A percentile compares a stretch with the other conserved stretches of the same genome.
These are phyloP conservation scores for Dendrobium nobile DNA, from an alignment of 106 monocot species.

Conservation along the genomic window DNA sequence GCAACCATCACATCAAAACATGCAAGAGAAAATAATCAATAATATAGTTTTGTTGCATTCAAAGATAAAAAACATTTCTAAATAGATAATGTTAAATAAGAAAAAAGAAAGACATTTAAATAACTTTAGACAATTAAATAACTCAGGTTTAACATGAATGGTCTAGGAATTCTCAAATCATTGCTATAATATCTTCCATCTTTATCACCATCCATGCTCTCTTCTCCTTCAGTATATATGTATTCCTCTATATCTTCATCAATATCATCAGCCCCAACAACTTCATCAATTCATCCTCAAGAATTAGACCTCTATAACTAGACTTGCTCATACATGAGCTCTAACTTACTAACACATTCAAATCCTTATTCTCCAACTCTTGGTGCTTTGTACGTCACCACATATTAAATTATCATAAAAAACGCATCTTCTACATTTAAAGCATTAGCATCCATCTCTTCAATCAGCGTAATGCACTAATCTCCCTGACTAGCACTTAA, in stretches of 20 bases:
- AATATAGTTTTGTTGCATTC: not conserved
- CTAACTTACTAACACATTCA: not conserved
- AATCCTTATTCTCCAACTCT: not conserved
- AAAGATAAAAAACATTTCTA: not conserved
- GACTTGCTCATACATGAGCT: not conserved
- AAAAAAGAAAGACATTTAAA: not conserved
- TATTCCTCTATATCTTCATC: not conserved
- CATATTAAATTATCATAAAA: conserved; percentile 1
- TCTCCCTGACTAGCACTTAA: not conserved
- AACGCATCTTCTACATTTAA: not conserved
- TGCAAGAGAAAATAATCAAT: not conserved
- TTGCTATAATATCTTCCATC: not conserved
- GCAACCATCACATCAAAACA: not conserved
- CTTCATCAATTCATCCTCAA: not conserved
- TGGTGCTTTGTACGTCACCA: not conserved
- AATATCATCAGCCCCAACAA: not conserved
- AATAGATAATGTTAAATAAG: not conserved
- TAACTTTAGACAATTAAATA: not conserved
- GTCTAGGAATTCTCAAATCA: not conserved
- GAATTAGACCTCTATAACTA: no score
- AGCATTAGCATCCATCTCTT: not conserved
- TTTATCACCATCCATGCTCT: not conserved
- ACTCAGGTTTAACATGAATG: not conserved
- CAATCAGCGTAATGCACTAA: not conserved
- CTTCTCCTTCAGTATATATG: not conserved